Evolutionary conservation across 169 alveolate genomes (phyloP), one percentile per base, ranked within the genome.

Genomic region (Babesia sp.): DNA sequence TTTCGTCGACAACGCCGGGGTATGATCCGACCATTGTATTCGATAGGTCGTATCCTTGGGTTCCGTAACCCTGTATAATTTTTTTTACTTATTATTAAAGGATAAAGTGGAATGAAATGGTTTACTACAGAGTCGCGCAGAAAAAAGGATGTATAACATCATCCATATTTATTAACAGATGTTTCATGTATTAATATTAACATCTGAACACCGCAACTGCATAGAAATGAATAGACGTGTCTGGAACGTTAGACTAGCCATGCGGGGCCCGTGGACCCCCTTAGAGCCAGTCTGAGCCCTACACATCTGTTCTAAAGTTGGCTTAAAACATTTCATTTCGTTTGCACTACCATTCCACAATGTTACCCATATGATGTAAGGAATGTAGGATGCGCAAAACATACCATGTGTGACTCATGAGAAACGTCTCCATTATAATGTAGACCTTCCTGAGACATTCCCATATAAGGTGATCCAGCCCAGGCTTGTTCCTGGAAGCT

Each of bases 381-480:
- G n/a, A n/a, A n/a, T n/a, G n/a, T n/a, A n/a, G n/a, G n/a, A n/a
- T n/a, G n/a, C n/a, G n/a, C n/a, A 50, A 14, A 29, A 39, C 81
- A 9, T 53, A 61, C 67, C 71, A 60, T 48, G 41, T 68, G 73
- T n/a, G 86, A 28, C 29, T 78, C 86, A 22, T 45, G 80, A 9
- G 71, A n/a, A 20, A 78, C 66, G 33, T 78, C 86, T n/a, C 71
- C 68, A 45, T 69, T 78, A 36, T 64, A 72, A 31, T 72, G 71
- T 20, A 78, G 55, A 24, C 64, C 74, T 14, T 78, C 86, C 24
- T 78, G 79, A 0, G 71, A 9, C 67, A 78, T 60, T 18, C 56
- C 42, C 61, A 78, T 54, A 59, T 78, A 78, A 2, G 78, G 68
- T 11, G 82, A 7, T 1, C 48, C 20, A 12, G 29, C 50, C 86